These are phyloP conservation scores for Cordyceps farinosa DNA, from an alignment of 2,329 filamentous ascomycete species.

Conservation along the genomic window DNA sequence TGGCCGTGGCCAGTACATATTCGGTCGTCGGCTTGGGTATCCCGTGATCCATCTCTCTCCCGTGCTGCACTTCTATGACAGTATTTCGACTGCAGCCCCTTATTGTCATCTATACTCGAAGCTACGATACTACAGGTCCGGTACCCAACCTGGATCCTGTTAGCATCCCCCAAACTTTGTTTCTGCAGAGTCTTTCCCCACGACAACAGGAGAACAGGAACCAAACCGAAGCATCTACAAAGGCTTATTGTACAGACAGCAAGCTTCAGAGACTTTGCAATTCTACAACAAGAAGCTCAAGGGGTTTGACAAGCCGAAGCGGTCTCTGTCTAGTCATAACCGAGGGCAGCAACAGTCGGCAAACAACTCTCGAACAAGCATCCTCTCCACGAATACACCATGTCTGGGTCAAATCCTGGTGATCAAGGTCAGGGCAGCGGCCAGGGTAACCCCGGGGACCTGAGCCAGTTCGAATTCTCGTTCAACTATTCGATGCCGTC, in stretches of 20 bases:
- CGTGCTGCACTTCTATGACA: neutral
- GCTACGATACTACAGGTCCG: neutral
- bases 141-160: neutral
- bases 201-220: neutral
- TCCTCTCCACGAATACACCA: neutral
- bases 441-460: neutral
- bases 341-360: neutral
- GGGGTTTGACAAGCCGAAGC: neutral
- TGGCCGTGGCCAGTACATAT: neutral
- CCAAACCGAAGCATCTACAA: neutral
- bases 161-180: neutral
- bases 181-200: neutral
- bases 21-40: neutral
- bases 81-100: neutral
- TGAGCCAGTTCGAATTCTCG: slow-evolving; percentile 15
- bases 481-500: slow-evolving; percentile 13
- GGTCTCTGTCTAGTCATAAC: neutral
- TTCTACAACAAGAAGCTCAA: too few relatives aligned
- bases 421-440: neutral
- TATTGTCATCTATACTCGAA: neutral
- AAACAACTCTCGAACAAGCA: neutral
- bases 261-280: too few relatives aligned
- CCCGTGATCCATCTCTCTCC: neutral
- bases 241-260: too few relatives aligned
- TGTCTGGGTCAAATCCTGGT: neutral